Conservation (phyloP, 305 asterid genomes). For the Fraxinus nigra region DNA sequence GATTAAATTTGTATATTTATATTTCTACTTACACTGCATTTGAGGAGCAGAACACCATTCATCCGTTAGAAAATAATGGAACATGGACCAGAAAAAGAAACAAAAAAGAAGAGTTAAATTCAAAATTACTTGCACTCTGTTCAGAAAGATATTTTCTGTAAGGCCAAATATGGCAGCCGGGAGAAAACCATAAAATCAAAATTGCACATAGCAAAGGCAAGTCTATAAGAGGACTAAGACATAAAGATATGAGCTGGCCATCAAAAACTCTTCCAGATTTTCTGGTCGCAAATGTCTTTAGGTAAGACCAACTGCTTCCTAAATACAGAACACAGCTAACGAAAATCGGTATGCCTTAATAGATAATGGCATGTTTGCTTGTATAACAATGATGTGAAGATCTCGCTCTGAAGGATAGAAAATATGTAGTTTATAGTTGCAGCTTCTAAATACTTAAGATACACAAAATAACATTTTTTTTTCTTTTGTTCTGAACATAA, state of each 20-base stretch:
- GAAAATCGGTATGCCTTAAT: slow-evolving; percentile 6
- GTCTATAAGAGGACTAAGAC: slow-evolving; percentile 9
- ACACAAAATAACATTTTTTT: neutral
- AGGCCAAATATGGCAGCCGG: slow-evolving; percentile 6
- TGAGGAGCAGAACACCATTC: slow-evolving; percentile 25
- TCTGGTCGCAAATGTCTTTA: neutral
- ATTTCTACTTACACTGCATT: slow-evolving; percentile 73
- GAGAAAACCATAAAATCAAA: neutral
- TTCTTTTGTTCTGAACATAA: neutral
- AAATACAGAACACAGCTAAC: slow-evolving; percentile 7
- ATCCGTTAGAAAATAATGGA: slow-evolving; percentile 30
- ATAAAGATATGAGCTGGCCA: slow-evolving; percentile 10
- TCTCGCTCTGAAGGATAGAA: neutral
- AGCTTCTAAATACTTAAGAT: neutral
- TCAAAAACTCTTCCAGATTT: neutral
- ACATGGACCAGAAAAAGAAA: slow-evolving; percentile 25
- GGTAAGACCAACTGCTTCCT: neutral
- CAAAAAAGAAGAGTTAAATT: slow-evolving; percentile 20
- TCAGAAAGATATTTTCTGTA: slow-evolving; percentile 1
- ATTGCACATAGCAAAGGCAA: neutral
- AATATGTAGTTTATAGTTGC: neutral
- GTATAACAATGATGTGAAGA: neutral
- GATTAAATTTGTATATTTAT: slow-evolving; percentile 18
- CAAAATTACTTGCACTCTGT: neutral
- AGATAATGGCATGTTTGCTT: neutral